These are phyloP conservation scores for Salix brachista DNA, from an alignment of 345 rosid genomes.

Conservation along the genomic window DNA sequence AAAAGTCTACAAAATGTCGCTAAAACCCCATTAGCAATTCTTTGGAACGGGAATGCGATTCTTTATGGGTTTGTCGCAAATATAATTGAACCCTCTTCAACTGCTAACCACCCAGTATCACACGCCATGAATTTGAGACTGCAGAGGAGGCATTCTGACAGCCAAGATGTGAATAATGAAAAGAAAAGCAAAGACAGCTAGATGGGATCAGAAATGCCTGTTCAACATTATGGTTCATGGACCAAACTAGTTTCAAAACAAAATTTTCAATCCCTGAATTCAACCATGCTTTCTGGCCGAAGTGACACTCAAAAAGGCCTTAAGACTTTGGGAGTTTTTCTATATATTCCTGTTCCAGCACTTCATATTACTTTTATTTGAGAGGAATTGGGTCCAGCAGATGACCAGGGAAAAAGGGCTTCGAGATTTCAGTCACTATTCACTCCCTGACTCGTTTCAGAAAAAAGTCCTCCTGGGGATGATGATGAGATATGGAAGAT, in stretches of 20 bases:
- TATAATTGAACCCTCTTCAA: constrained; percentile 2
- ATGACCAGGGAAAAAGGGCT: neutral
- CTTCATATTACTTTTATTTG: neutral
- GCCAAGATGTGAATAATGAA: constrained; percentile 1
- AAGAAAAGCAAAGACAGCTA: constrained; percentile 4
- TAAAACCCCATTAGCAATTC: neutral
- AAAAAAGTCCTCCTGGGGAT: neutral
- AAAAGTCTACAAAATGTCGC: neutral
- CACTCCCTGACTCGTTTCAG: neutral
- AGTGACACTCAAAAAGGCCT: neutral
- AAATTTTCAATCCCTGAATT: neutral
- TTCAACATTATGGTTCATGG: neutral
- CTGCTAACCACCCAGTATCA: neutral
- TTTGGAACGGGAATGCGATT: neutral
- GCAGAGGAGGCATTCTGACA: constrained; percentile 1
- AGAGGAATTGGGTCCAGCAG: neutral
- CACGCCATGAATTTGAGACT: constrained; percentile 4
- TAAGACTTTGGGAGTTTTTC: neutral
- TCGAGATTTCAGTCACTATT: neutral
- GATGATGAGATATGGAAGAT: neutral
- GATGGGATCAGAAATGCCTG: neutral
- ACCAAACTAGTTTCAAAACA: neutral
- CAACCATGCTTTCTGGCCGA: constrained; percentile 5
- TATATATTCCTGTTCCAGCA: neutral
- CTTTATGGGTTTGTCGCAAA: neutral